Conservation (phyloP, 331 rosid genomes). For the Rosa hybrid region DNA sequence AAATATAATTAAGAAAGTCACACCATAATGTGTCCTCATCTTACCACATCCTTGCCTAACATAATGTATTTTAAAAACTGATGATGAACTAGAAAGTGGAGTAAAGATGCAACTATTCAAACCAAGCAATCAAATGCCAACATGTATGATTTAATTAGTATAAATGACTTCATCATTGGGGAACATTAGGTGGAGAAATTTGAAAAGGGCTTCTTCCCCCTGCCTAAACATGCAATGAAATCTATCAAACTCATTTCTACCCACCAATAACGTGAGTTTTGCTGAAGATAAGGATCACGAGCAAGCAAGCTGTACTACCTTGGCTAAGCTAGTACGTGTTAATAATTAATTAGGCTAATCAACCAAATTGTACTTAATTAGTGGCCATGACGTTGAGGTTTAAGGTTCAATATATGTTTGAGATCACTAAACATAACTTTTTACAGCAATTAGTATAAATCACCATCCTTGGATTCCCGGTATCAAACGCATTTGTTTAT, state of each 20-base stretch:
- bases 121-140: constrained; percentile 16
- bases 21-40: constrained; percentile 27
- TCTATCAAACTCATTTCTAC: not conserved
- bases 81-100: not conserved
- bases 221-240: constrained; percentile 11
- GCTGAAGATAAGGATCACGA: constrained; percentile 11
- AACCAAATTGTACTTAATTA: constrained; percentile 17
- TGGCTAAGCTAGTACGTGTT: not conserved
- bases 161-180: constrained; percentile 14
- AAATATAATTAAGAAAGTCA: constrained; percentile 14
- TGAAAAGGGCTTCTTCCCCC: not conserved
- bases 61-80: not conserved
- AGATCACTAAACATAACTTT: constrained; percentile 23
- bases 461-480: not conserved
- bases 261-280: not conserved
- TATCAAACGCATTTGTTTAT: constrained; percentile 9
- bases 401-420: constrained; percentile 13
- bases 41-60: constrained; percentile 34
- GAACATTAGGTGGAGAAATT: not conserved
- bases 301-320: not conserved
- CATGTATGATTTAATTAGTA: not conserved
- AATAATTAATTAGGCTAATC: not conserved
- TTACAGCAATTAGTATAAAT: not conserved
- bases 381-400: constrained; percentile 16
- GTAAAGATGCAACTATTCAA: not conserved